Base-by-base conservation (phyloP, 148 eudicot species). In the Rhododendron ferrugineum region DNA sequence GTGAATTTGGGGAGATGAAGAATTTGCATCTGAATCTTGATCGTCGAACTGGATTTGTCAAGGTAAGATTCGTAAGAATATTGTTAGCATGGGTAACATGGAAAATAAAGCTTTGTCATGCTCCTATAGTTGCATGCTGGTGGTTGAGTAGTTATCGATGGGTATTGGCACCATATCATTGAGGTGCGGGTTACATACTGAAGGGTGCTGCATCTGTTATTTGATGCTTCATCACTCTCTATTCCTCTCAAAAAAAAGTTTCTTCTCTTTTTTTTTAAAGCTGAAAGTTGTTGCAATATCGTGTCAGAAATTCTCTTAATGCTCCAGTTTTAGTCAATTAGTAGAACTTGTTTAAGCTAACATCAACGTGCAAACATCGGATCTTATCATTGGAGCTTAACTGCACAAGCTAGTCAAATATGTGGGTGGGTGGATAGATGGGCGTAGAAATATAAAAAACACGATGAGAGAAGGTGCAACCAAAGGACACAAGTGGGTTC, bases 11-110 rank as follows among this genome's bases (percentile, higher is more conserved):
- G 80, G 92, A 92, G 88, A 92, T 96, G 13, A 94, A 92, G 92
- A 94, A 94, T 88, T 85, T 96, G 87, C 98, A 96, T 90, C 86
- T 96, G 92, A 96, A 96, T 91, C 93, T 96, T 89, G 98, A 96
- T 85, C 96, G 98, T 15, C 95, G 98, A 62, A 96, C 98, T 49
- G 98, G 98, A 49, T 96, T 92, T 93, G 98, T 93, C 62, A 96
- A 96, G 95, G 98, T 94, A 83, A n/a, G n/a, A n/a, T n/a, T n/a
- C n/a, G n/a, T n/a, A n/a, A 83, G 85, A 30, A 7, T n/a, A 26
- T 20, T 28, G 11, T 79, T 50, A 26, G 36, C 23, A 6, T 20
- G 32, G 22, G 18, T 5, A 46, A 79, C 28, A 47, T n/a, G 22
- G 20, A 47, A 78, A 78, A 13, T 46, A 46, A 46, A 78, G 20